Conservation (phyloP, 306 rosid species). For the Lathyrus tuberosus region DNA sequence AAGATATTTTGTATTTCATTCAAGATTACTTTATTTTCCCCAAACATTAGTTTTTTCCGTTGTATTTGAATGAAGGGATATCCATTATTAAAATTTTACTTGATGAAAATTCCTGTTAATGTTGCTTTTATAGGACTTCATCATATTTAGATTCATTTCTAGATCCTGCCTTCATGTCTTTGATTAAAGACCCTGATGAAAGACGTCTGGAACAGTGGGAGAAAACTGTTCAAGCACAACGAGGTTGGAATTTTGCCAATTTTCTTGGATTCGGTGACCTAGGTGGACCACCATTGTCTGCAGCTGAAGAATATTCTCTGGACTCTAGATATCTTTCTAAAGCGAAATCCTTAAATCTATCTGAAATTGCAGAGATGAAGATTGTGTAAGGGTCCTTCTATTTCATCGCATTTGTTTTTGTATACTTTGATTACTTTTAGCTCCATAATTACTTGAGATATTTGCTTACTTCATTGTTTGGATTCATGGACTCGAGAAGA, state of each 20-base stretch:
- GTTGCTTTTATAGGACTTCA: conserved; percentile 65
- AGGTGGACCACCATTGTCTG: conserved; percentile 82
- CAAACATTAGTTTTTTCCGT: conserved; percentile 27
- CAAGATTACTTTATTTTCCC: neutral
- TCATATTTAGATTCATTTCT: conserved; percentile 77
- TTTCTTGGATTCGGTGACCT: conserved; percentile 91
- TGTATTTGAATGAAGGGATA: neutral
- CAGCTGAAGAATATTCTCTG: conserved; percentile 90
- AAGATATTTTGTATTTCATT: conserved; percentile 23
- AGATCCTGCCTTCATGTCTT: conserved; percentile 99
- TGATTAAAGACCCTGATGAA: conserved; percentile 97
- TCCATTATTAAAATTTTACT: conserved; percentile 21
- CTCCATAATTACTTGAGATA: conserved; percentile 6
- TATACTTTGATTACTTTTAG: conserved; percentile 19
- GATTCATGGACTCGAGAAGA: conserved; percentile 7
- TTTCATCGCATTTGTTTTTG: conserved; percentile 25
- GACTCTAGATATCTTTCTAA: conserved; percentile 96
- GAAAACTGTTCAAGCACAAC: conserved; percentile 88
- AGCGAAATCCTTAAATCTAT: conserved; percentile 88
- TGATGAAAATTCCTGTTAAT: conserved; percentile 18
- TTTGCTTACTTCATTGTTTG: conserved; percentile 28
- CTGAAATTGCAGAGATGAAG: conserved; percentile 97
- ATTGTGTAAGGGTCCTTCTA: conserved; percentile 66
- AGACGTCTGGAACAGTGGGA: conserved; percentile 97
- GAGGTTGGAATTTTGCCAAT: conserved; percentile 79